These are phyloP conservation scores for Cordyceps militaris DNA, from an alignment of 2,329 filamentous ascomycete genomes.

Conservation along the genomic window DNA sequence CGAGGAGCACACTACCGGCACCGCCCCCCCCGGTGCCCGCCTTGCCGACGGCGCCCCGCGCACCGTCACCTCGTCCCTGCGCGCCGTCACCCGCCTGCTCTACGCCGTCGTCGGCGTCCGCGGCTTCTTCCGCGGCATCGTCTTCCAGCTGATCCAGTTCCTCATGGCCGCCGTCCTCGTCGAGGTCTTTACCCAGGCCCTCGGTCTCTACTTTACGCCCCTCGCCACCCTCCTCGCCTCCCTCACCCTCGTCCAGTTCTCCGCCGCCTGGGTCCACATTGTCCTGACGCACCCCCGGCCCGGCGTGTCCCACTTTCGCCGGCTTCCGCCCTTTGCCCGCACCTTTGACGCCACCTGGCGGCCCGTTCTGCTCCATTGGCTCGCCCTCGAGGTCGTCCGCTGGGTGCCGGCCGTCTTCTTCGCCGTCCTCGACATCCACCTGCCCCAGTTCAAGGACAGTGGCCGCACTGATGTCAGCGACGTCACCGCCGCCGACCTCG, in stretches of 20 bases:
- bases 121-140: conserved; percentile 63
- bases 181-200: conserved; percentile 34
- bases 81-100: conserved; percentile 48
- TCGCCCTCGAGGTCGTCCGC: conserved; percentile 45
- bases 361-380: conserved; percentile 58
- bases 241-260: conserved; percentile 58
- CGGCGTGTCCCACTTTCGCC: conserved; percentile 54
- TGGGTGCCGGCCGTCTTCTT: conserved; percentile 38
- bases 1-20: conserved; percentile 27
- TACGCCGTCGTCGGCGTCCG: conserved; percentile 54
- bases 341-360: conserved; percentile 62
- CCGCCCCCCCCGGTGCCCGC: conserved; percentile 23
- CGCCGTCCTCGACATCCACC: conserved; percentile 37
- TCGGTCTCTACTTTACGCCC: conserved; percentile 26
- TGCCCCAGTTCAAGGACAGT: conserved; percentile 30
- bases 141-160: conserved; percentile 37
- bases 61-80: conserved; percentile 44
- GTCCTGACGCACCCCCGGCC: conserved; percentile 65
- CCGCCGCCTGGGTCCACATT: conserved; percentile 77
- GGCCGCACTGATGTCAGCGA: conserved; percentile 27
- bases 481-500: conserved; percentile 29
- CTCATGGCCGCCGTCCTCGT: conserved; percentile 31
- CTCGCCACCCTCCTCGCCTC: conserved; percentile 50
- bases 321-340: conserved; percentile 58
- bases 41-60: conserved; percentile 27